Evolutionary conservation across 2,329 filamentous ascomycete genomes (phyloP).

Genomic region (Aspergillus transmontanensis): DNA sequence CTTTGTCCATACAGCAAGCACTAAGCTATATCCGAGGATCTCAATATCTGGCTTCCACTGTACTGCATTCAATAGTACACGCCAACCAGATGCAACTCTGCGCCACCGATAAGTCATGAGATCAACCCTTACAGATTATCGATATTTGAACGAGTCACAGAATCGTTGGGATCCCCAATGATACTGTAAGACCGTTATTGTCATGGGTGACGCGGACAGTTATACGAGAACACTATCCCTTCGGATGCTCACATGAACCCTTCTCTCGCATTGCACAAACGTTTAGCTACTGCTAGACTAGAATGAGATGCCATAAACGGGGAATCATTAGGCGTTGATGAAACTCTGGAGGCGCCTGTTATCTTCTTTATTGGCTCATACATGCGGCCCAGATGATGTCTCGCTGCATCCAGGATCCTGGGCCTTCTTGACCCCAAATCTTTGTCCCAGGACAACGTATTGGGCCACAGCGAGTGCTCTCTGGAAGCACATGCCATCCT

Average conservation of each 20-base stretch:
- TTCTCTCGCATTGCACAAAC: not conserved
- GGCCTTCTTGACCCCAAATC: constrained; percentile 42
- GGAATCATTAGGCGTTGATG: not conserved
- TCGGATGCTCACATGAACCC: not conserved
- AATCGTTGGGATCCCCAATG: not conserved
- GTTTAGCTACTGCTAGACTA: not conserved
- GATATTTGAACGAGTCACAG: not conserved
- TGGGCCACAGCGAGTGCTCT: constrained; percentile 42
- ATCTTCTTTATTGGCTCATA: not conserved
- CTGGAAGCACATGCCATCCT: constrained; percentile 39
- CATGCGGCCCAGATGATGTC: not conserved
- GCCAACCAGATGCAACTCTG: not conserved
- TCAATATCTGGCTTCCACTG: not conserved
- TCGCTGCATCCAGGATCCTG: constrained; percentile 2
- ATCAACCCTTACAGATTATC: not conserved
- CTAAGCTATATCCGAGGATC: not conserved
- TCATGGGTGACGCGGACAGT: not conserved
- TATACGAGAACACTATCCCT: not conserved
- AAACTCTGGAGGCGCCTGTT: not conserved
- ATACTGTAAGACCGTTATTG: not conserved
- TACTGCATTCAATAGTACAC: not conserved
- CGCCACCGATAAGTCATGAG: constrained; percentile 5
- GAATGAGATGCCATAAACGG: not conserved
- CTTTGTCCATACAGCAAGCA: not conserved
- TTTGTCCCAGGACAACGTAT: constrained; percentile 48